phyloP scores from a whole-genome alignment of 202 grass and related monocot genomes.

The Zizania palustris region DNA sequence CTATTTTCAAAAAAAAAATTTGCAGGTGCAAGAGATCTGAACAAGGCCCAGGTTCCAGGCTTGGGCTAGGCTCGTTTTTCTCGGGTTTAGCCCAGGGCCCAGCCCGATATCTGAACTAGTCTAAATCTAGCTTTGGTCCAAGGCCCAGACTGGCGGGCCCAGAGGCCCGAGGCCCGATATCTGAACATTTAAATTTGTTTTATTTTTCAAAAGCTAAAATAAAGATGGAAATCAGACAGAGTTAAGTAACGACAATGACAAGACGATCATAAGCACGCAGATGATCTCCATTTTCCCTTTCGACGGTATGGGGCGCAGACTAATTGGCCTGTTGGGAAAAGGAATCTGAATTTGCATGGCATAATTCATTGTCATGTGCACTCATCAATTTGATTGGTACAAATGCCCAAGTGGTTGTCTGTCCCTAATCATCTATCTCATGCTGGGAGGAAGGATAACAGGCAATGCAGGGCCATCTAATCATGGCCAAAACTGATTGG shows the following conservation, averaged over 20 bases:
- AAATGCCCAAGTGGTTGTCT: background rate
- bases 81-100: no score
- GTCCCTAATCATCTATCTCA: background rate
- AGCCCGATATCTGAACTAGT: no score
- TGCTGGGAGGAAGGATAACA: background rate
- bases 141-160: no score
- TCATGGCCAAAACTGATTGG: conserved; percentile 3
- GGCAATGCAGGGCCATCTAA: background rate
- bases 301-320: background rate
- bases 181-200: no score
- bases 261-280: background rate
- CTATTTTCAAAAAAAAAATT: no score
- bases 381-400: conserved; percentile 28
- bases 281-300: background rate
- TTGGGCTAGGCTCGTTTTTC: no score
- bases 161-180: no score
- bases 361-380: conserved; percentile 30
- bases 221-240: no score
- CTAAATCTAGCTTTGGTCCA: no score
- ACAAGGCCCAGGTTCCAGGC: no score
- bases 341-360: conserved; percentile 17
- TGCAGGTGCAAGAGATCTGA: no score
- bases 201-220: no score
- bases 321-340: conserved; percentile 11
- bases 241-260: conserved; percentile 7